Evolutionary conservation across 208 protist genomes (phyloP).

Genomic region (Crithidia acanthocephali): DNA sequence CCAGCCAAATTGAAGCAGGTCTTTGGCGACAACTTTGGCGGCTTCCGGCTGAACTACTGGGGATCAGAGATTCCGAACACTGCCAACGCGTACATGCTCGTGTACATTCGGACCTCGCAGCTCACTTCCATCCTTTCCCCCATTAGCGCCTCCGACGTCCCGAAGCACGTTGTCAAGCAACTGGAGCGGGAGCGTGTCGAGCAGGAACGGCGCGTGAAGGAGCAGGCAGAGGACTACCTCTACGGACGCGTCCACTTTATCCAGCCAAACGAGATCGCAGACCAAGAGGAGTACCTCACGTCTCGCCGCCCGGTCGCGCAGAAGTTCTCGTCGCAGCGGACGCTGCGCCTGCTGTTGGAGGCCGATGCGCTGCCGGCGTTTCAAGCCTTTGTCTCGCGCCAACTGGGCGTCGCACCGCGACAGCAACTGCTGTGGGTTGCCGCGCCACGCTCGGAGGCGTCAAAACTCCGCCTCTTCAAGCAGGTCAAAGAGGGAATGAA

Average conservation of each 20-base stretch:
- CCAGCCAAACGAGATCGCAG: conserved; percentile 57
- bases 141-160: conserved; percentile 66
- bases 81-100: conserved; percentile 90
- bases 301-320: conserved; percentile 42
- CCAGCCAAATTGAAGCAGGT: conserved; percentile 80
- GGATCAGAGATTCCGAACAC: conserved; percentile 81
- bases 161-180: conserved; percentile 73
- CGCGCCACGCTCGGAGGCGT: conserved; percentile 26
- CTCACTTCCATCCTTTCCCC: conserved; percentile 68
- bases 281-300: conserved; percentile 66
- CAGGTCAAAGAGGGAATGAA: conserved; percentile 60
- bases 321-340: conserved; percentile 65
- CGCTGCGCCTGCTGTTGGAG: conserved; percentile 63
- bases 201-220: conserved; percentile 51
- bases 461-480: conserved; percentile 44
- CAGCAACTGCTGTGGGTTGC: conserved; percentile 74
- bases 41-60: conserved; percentile 86
- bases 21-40: conserved; percentile 90
- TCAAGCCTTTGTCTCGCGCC: conserved; percentile 49
- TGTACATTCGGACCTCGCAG: conserved; percentile 86
- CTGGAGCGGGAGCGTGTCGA: conserved; percentile 63
- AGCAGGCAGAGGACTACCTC: conserved; percentile 78
- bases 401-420: conserved; percentile 39
- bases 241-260: conserved; percentile 84
- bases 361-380: conserved; percentile 66